Base-by-base conservation (phyloP, 2,329 filamentous ascomycete species). In the Fusarium haematococcum region DNA sequence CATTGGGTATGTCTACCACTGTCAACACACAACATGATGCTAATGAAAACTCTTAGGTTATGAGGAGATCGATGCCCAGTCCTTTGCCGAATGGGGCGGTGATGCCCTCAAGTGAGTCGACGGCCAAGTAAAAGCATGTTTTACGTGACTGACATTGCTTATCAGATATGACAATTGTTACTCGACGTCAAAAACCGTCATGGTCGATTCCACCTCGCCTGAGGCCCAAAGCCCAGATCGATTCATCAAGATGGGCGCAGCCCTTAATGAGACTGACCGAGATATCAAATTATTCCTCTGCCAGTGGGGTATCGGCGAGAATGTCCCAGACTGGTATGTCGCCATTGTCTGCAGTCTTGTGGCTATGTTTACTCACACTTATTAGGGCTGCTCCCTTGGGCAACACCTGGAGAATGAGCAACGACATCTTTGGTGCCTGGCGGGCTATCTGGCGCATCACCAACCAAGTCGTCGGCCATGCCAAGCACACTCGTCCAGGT, bases 381-480 rank as follows among this genome's bases (percentile, higher is more conserved):
- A 0, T 13, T 4, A 82, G 81, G 82, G 86, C 86, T 0, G 81
- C 86, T 2, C 77, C 78, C 1, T 80, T 88, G 4, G 85, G 85
- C 1, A 85, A 88, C 52, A 83, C 83, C 0, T 88, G 86, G 84
- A 80, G 87, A 48, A 88, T 89, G 66, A 87, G 86, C 63, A 89
- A 89, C 68, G 87, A 89, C 70, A 88, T 89, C 61, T 86, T 85
- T 64, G 86, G 86, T 43, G 81, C 81, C 16, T 89, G 88, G 88
- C 81, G 84, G 25, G 85, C 83, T 39, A 85, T 89, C 52, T 88
- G 85, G 82, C 83, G 87, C 1, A 88, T 88, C 16, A 81, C 85
- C 14, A 89, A 89, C 70, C 85, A 89, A 67, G 86, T 84, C 2
- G 85, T 86, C 0, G 86, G 87, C 1, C 85, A 86, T 64, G 83